Percentiles rank a stretch among this genome's conserved stretches.
Evolutionary conservation across 176 grass and related monocot species (phyloP).

Genomic region (Panicum miliaceum): DNA sequence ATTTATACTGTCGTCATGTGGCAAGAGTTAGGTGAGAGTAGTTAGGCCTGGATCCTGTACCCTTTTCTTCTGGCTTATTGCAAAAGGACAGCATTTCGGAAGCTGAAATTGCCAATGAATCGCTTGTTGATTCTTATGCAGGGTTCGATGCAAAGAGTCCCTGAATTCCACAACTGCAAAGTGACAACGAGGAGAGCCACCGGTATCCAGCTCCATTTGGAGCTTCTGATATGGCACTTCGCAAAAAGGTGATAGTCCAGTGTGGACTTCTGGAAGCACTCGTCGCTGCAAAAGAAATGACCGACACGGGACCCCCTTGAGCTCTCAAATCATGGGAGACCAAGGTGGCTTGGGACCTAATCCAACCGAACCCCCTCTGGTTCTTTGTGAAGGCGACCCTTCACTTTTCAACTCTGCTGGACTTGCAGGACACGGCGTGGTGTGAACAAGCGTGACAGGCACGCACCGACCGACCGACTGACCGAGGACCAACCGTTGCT

Average conservation of each 20-base stretch:
- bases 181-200: neutral
- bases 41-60: neutral
- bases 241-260: neutral
- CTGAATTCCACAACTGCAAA: neutral
- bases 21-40: neutral
- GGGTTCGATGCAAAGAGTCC: neutral
- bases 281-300: neutral
- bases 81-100: neutral
- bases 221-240: neutral
- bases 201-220: neutral
- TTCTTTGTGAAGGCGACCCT: constrained; percentile 1
- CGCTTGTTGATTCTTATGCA: neutral
- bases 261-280: constrained; percentile 18
- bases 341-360: constrained; percentile 29
- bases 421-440: constrained; percentile 13
- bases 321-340: neutral
- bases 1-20: neutral
- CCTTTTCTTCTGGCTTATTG: neutral
- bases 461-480: neutral
- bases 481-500: neutral
- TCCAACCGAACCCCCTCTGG: neutral
- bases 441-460: constrained; percentile 25
- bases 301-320: neutral
- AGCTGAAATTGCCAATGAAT: neutral
- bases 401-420: constrained; percentile 15